Conservation (phyloP, 1,284 basidiomycete genomes). For the Cerioporus squamosus region DNA sequence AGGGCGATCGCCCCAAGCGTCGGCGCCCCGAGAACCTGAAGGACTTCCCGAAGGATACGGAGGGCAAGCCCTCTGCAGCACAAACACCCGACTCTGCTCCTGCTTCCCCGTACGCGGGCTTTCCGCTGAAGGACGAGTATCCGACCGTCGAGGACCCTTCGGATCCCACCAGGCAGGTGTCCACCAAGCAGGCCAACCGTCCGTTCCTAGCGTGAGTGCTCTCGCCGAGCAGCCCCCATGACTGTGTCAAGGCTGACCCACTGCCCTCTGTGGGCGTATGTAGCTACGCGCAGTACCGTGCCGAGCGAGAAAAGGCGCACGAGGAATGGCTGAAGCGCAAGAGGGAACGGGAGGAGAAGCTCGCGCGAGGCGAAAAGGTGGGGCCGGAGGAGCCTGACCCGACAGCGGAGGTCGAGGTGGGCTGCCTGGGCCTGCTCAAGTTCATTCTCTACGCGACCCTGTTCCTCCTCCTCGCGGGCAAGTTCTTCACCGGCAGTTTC, state of each 20-base stretch:
- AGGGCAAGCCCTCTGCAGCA: conserved; percentile 19
- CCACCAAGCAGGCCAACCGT: conserved; percentile 76
- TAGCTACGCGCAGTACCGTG: conserved; percentile 73
- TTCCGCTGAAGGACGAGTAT: conserved; percentile 38
- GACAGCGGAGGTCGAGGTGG: conserved; percentile 67
- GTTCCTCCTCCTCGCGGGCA: conserved; percentile 63
- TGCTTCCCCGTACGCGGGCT: conserved; percentile 31
- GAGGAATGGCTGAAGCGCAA: conserved; percentile 72
- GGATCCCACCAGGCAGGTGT: conserved; percentile 67
- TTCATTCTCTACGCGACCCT: conserved; percentile 63
- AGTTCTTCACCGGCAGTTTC: conserved; percentile 82
- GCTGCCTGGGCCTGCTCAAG: conserved; percentile 66
- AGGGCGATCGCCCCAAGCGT: conserved; percentile 40
- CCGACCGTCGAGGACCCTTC: conserved; percentile 58
- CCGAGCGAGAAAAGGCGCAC: conserved; percentile 62
- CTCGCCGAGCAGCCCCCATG: neutral
- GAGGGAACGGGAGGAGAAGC: conserved; percentile 70
- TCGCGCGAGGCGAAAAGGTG: conserved; percentile 73
- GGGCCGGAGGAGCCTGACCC: conserved; percentile 75
- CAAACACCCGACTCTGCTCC: conserved; percentile 27
- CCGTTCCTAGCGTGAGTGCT: conserved; percentile 78
- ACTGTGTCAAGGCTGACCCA: conserved; percentile 1
- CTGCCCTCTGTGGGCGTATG: conserved; percentile 17
- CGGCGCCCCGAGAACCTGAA: conserved; percentile 33
- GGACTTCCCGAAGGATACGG: conserved; percentile 19